Evolutionary conservation across 192 early-diverging fungal species (phyloP), one percentile per base, ranked within the genome.

Genomic region (Backusella tuberculispora): DNA sequence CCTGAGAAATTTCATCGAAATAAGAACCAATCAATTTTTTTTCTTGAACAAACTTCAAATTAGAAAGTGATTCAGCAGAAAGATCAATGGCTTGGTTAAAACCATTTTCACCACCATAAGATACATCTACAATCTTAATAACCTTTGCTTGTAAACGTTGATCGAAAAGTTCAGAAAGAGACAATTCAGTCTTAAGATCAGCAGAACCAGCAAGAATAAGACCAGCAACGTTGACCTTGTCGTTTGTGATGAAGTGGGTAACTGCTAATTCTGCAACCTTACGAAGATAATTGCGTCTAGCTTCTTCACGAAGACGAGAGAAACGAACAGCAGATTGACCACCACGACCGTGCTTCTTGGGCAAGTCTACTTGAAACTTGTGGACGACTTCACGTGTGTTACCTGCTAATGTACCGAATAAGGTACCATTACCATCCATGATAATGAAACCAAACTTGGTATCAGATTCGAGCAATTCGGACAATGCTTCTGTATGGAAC

Each of bases 311-410:
- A 74, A 99, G 90, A 92, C 98, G 98, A 5, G 96, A 93, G 81
- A 99, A 99, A 94, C 98, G 96, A 82, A 98, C 90, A 24, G 98
- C 98, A 12, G 98, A 99, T 85, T 99, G 98, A 92, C 98, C 98
- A 89, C 98, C 98, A 88, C 98, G 95, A 66, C 98, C 98, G 91
- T 99, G 98, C 94, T 99, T 99, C 89, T 99, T 99, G 80, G 98
- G 98, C 82, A 99, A 80, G 80, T 99, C 98, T 60, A 99, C 98
- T 19, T 91, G 85, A 70, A 99, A 89, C 83, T 96, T 95, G 87
- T 96, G 95, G 70, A 98, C 82, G 42, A 99, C 88, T 73, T 98
- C 94, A 72, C 98, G 93, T 24, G 89, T 95, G 85, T 94, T 98
- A 50, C 98, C 98, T 77, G 92, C 88, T n/a, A 99, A 86, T 21